phyloP scores from a whole-genome alignment of 2,329 filamentous ascomycete genomes.

The Neonectria ditissima region DNA sequence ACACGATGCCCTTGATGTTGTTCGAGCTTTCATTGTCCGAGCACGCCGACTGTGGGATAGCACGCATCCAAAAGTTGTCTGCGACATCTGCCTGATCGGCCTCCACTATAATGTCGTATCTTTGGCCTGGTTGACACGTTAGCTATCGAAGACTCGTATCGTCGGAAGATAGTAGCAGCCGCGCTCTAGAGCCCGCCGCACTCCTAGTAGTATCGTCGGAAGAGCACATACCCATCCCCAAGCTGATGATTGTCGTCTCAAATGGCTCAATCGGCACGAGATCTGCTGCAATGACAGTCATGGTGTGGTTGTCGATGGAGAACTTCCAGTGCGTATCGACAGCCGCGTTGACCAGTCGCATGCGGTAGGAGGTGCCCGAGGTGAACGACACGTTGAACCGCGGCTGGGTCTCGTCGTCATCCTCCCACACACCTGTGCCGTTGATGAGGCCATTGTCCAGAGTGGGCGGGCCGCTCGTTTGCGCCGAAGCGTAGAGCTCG shows the following conservation, averaged over 20 bases:
- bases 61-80: conserved; percentile 62
- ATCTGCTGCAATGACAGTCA: conserved; percentile 70
- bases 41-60: conserved; percentile 57
- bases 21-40: conserved; percentile 52
- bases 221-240: conserved; percentile 34
- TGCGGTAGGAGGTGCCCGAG: conserved; percentile 57
- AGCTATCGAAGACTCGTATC: not conserved
- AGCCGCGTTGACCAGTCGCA: conserved; percentile 62
- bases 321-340: conserved; percentile 60
- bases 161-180: too few species aligned
- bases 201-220: too few species aligned
- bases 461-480: conserved; percentile 48
- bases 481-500: conserved; percentile 47
- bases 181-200: too few species aligned
- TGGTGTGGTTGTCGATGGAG: conserved; percentile 66
- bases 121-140: conserved; percentile 58
- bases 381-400: conserved; percentile 54
- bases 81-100: conserved; percentile 50
- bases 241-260: conserved; percentile 51
- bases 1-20: conserved; percentile 63
- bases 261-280: conserved; percentile 70
- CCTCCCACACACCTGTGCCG: conserved; percentile 54
- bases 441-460: conserved; percentile 61
- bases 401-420: conserved; percentile 40
- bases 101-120: conserved; percentile 60